Base-by-base conservation (phyloP, 192 early-diverging fungal genomes). In the Backusella circina region DNA sequence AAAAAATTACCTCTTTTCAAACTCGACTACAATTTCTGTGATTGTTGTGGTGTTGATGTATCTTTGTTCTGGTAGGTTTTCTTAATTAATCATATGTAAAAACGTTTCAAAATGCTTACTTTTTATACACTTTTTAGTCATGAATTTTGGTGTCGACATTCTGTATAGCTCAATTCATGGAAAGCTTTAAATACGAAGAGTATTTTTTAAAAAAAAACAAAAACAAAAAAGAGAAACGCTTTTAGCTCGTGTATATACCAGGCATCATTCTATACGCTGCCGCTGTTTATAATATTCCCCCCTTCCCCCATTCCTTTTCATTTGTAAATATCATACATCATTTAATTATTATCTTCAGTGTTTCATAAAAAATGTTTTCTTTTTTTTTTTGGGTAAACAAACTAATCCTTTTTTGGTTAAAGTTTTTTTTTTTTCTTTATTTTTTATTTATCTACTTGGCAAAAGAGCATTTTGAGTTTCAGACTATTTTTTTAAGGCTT, bases 21-120 rank as follows among this genome's bases (percentile, higher is more conserved):
- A 0, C 51, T 54, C 8, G 23, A 23, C 21, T 54, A 54, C 21
- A 21, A 54, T 54, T 70, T 70, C 16, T 70, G 68, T 28, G 33
- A 70, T 2, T 70, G 26, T n/a, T 70, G 68, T 18, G 68, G 68
- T 70, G 68, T 70, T 1, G 68, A 70, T 44, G 15, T 70, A 38
- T 70, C 35, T 44, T 16, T 70, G 44, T 70, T 44, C 23, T 41
- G 21, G 68, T 70, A 70, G 6, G 38, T 38, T 70, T 70, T n/a
- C 26, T 44, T 26, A 3, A 5, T 70, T 37, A 18, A 44, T 44
- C 15, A n/a, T n/a, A n/a, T n/a, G n/a, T n/a, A 44, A 44, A 44
- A 18, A 44, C 15, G 15, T 44, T 44, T 35, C 2, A 5, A 16
- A 44, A 44, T 44, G 15, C 1, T 5, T 18, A 30, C 39, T 26